phyloP scores from a whole-genome alignment of 345 rosid genomes.

The Durio zibethinus region DNA sequence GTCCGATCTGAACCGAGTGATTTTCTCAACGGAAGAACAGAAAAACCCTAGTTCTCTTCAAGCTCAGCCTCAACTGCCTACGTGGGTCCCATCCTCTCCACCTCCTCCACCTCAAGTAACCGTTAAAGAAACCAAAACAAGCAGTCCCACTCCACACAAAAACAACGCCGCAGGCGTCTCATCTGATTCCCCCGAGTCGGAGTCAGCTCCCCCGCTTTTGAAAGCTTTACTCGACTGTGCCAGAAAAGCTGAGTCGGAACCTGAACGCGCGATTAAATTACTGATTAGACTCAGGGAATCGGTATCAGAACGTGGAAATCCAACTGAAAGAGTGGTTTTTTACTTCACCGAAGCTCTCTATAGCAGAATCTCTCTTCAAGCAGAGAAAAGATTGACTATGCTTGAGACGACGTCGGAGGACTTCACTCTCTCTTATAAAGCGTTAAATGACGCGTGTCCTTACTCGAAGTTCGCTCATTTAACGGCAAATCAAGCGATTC shows the following conservation, averaged over 20 bases:
- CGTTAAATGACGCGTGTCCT: conserved; percentile 87
- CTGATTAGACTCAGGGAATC: conserved; percentile 49
- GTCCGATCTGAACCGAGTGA: conserved; percentile 68
- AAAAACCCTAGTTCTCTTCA: conserved; percentile 26
- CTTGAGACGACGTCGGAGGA: conserved; percentile 47
- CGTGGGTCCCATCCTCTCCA: conserved; percentile 42
- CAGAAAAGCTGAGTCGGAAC: conserved; percentile 52
- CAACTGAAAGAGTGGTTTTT: conserved; percentile 66
- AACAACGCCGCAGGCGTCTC: conserved; percentile 24
- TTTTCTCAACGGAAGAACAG: conserved; percentile 34
- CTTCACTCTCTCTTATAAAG: conserved; percentile 57
- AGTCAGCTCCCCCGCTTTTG: conserved; percentile 43
- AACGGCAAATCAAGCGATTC: conserved; percentile 92
- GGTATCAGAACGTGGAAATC: conserved; percentile 63
- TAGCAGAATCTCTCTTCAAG: conserved; percentile 34
- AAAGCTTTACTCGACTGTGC: conserved; percentile 66
- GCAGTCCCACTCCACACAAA: conserved; percentile 17
- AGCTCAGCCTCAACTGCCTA: conserved; percentile 26
- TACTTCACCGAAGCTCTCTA: conserved; percentile 73
- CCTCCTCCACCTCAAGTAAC: conserved; percentile 36
- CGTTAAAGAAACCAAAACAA: conserved; percentile 26
- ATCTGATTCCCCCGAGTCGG: conserved; percentile 38
- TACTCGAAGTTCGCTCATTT: conserved; percentile 87
- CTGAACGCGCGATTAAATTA: conserved; percentile 45
- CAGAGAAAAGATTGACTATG: conserved; percentile 20